phyloP scores from a whole-genome alignment of 495 filamentous ascomycete species.

The Tetracladium setigerum region DNA sequence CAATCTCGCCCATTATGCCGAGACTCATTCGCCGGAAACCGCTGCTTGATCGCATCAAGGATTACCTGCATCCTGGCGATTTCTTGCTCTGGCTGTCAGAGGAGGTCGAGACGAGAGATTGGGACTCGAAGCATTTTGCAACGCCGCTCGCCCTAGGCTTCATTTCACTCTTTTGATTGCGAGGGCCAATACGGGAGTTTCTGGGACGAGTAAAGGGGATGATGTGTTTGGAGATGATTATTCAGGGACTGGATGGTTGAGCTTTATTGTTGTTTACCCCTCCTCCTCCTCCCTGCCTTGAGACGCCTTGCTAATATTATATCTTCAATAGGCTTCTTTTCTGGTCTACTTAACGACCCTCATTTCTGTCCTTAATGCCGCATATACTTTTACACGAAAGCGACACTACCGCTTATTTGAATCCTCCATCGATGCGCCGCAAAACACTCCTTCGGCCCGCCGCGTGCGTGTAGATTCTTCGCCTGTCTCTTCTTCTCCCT shows the following conservation, averaged over 20 bases:
- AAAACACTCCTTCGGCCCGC: conserved; percentile 77
- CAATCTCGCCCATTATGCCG: conserved; percentile 42
- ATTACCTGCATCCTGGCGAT: conserved; percentile 79
- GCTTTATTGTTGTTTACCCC: conserved; percentile 64
- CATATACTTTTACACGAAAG: conserved; percentile 76
- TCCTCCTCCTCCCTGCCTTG: background rate
- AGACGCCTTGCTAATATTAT: conserved; percentile 3
- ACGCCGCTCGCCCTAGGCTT: conserved; percentile 62
- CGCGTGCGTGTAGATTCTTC: conserved; percentile 88
- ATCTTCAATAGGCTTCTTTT: conserved; percentile 53
- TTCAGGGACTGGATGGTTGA: conserved; percentile 51
- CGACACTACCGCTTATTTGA: conserved; percentile 92
- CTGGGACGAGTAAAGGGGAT: conserved; percentile 41
- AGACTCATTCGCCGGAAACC: conserved; percentile 76
- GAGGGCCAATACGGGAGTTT: conserved; percentile 58
- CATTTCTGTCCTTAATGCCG: conserved; percentile 63
- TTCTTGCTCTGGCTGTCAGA: conserved; percentile 84
- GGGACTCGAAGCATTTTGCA: conserved; percentile 76
- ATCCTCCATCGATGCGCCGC: conserved; percentile 62
- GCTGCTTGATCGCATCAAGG: conserved; percentile 65
- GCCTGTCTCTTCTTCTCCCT: conserved; percentile 67
- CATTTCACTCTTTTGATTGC: conserved; percentile 80
- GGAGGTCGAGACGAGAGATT: conserved; percentile 79
- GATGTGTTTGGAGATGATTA: conserved; percentile 78
- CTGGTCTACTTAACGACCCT: conserved; percentile 57